These are phyloP conservation scores for Dactylorhiza incarnata DNA, from an alignment of 106 monocot genomes.

Conservation along the genomic window DNA sequence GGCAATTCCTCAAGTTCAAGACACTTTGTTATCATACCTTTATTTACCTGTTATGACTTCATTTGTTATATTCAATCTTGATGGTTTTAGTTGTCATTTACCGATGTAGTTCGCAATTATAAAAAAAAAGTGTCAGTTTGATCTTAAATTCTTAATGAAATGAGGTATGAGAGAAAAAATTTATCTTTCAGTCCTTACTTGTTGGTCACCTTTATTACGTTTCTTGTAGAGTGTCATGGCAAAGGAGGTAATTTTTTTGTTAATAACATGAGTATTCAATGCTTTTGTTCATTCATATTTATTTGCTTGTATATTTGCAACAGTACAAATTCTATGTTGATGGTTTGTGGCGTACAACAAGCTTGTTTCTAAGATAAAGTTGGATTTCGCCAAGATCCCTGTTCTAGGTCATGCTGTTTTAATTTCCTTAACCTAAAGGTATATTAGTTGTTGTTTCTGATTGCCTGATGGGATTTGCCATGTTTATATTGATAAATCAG, in stretches of 20 bases:
- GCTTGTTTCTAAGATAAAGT: slow-evolving; percentile 90
- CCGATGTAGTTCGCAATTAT: not conserved
- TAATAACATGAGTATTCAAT: not conserved
- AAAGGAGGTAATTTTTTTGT: slow-evolving; percentile 56
- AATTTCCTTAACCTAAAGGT: not conserved
- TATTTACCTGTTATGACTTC: not conserved
- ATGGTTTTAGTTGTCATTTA: not conserved
- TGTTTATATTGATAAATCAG: slow-evolving; percentile 90
- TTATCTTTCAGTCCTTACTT: not conserved
- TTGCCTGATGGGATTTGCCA: slow-evolving; percentile 89
- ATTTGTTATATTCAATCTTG: not conserved
- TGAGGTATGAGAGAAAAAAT: not conserved
- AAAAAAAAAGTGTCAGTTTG: not conserved
- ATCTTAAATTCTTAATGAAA: not conserved
- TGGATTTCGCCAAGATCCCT: slow-evolving; percentile 82
- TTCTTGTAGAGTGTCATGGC: slow-evolving; percentile 64
- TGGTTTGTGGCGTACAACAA: too few relatives aligned
- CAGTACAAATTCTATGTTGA: too few relatives aligned
- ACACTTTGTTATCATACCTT: not conserved
- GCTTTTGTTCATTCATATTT: too few relatives aligned
- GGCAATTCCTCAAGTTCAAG: not conserved
- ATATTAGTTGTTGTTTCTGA: not conserved
- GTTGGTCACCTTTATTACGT: not conserved
- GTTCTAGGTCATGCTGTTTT: slow-evolving; percentile 77
- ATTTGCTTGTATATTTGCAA: too few relatives aligned